Conservation (phyloP, 768 basidiomycete species). For the Suillus hirtellus region DNA sequence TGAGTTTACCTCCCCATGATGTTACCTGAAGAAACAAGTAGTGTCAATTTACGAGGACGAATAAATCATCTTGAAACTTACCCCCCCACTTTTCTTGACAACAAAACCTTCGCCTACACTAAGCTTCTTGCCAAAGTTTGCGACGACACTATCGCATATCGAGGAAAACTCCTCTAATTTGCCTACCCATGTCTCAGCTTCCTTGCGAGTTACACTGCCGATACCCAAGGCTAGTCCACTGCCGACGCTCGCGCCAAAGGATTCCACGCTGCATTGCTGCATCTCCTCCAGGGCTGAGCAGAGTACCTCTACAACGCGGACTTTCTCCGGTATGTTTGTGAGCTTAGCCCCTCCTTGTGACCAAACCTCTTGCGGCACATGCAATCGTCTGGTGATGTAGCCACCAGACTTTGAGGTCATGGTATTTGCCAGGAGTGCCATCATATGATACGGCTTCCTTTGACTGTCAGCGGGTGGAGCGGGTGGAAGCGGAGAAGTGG, state of each 20-base stretch:
- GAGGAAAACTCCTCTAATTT: conserved; percentile 81
- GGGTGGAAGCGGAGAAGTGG: conserved; percentile 77
- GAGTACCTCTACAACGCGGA: conserved; percentile 79
- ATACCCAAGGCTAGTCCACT: conserved; percentile 74
- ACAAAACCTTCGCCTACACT: conserved; percentile 88
- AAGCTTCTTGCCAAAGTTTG: conserved; percentile 84
- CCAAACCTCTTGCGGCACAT: conserved; percentile 90
- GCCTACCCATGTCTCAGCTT: conserved; percentile 75
- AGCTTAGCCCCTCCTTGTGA: conserved; percentile 88
- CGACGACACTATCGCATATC: conserved; percentile 78
- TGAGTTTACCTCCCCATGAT: conserved; percentile 73
- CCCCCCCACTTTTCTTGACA: conserved; percentile 70
- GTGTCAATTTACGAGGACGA: conserved; percentile 14
- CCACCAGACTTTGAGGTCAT: conserved; percentile 83
- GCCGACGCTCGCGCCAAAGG: conserved; percentile 78
- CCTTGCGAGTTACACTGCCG: conserved; percentile 72
- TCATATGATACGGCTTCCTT: conserved; percentile 88
- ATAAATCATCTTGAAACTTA: conserved; percentile 27
- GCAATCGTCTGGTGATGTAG: conserved; percentile 81
- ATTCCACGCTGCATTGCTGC: conserved; percentile 66
- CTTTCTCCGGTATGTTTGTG: conserved; percentile 78
- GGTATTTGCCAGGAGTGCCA: conserved; percentile 75
- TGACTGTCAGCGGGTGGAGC: conserved; percentile 69
- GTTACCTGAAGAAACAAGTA: conserved; percentile 39
- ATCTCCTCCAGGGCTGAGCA: conserved; percentile 80